Base-by-base conservation (phyloP, 768 basidiomycete genomes). In the Leccinellum luteum region DNA sequence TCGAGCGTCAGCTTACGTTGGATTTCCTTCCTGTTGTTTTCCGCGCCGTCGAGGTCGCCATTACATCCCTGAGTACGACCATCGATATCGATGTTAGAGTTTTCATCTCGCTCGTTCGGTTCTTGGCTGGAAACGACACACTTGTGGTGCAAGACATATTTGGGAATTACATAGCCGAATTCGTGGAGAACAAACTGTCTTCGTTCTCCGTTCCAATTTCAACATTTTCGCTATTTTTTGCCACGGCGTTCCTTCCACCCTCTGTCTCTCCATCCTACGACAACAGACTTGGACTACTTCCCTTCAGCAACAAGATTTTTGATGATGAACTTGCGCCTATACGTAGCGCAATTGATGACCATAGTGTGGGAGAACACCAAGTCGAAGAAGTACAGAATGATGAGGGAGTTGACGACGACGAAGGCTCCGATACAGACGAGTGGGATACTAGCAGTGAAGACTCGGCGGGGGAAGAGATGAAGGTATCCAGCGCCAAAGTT, bases 11-110 rank as follows among this genome's bases (percentile, higher is more conserved):
- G n/a, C 62, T 85, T 6, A 23, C 63, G 4, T 57, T 70, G 1
- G 31, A 60, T 0, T 81, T 86, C 62, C 64, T 86, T 1, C 79
- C 81, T 0, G 48, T 47, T 0, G 55, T 78, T 4, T 76, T 83
- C 59, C 58, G 69, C 9, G 60, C 64, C 0, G 64, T 76, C 1
- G 73, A 75, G 21, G 30, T 47, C 10, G 53, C 66, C n/a, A 60
- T 73, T 6, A 56, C 66, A 15, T 52, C 59, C 4, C 55, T 65
- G 7, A 54, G 58, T 28, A 54, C 64, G 38, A 60, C 69, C 38
- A 58, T 79, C n/a, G 80, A 85, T 53, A 52, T 87, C 6, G 86
- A 88, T 61, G 81, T 81, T 14, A 73, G 78, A 34, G 67, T 86
- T 10, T 86, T 83, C 64, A 54, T 74, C 15, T 67, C 75, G 15